These are phyloP conservation scores for Myriosclerotinia scirpicola DNA, from an alignment of 2,329 filamentous ascomycete species.

Conservation along the genomic window DNA sequence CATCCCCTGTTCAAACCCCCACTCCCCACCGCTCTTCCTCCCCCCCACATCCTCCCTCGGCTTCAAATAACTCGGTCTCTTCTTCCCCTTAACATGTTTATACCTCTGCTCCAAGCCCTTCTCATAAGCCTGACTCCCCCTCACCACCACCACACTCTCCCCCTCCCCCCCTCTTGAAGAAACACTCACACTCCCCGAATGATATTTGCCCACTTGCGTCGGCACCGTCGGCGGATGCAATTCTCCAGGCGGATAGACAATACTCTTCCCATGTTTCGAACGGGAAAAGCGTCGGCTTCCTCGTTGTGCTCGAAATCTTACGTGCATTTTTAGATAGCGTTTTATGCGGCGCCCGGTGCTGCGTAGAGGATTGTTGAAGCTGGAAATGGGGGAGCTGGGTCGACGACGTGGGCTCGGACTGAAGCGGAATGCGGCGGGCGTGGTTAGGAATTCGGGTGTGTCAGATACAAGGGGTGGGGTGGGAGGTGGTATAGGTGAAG, in stretches of 20 bases:
- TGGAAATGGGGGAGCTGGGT: not conserved
- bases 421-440: not conserved
- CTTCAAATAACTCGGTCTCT: slow-evolving; percentile 10
- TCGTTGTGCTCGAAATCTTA: not conserved
- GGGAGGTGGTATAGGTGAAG: not conserved
- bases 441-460: slow-evolving; percentile 2
- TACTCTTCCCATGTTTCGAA: not conserved
- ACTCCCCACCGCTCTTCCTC: not conserved
- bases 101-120: slow-evolving; percentile 3
- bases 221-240: not conserved
- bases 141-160: not conserved
- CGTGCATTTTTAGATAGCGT: not conserved
- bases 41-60: not conserved
- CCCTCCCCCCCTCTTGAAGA: not conserved
- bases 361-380: not conserved
- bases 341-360: not conserved
- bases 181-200: slow-evolving; percentile 9
- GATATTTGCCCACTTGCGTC: slow-evolving; percentile 15
- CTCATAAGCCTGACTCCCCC: not conserved
- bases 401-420: not conserved
- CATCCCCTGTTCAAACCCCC: not conserved
- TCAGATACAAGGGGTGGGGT: not conserved
- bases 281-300: not conserved
- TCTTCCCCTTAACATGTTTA: slow-evolving; percentile 2
- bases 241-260: not conserved